phyloP scores from a whole-genome alignment of 2,329 filamentous ascomycete species.

The Exophiala dermatitidis region DNA sequence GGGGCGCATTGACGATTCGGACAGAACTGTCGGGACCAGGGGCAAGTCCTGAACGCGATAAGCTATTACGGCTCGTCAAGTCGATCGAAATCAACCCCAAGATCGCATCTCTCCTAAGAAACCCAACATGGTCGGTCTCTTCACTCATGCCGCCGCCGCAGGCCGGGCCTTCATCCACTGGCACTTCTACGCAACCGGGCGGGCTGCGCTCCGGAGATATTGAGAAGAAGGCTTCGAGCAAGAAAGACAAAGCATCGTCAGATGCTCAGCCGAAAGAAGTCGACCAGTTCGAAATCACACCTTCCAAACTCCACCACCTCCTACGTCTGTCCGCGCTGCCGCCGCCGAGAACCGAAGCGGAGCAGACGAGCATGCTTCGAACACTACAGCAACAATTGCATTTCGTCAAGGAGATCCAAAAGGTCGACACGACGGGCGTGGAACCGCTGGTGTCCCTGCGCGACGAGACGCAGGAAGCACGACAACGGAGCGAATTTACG shows the following conservation, averaged over 20 bases:
- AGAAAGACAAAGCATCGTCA: neutral
- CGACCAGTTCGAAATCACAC: constrained; percentile 47
- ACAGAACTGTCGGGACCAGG: constrained; percentile 6
- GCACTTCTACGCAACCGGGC: neutral
- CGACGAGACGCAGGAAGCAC: constrained; percentile 52
- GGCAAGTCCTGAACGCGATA: constrained; percentile 8
- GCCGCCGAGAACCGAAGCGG: constrained; percentile 48
- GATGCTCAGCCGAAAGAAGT: neutral
- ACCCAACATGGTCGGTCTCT: constrained; percentile 76
- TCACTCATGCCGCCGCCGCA: constrained; percentile 55
- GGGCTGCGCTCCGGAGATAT: neutral
- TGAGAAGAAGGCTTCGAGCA: neutral
- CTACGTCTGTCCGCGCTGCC: constrained; percentile 85
- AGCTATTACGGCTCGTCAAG: constrained; percentile 9
- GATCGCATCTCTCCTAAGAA: constrained; percentile 48
- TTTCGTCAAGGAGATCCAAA: constrained; percentile 82
- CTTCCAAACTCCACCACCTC: constrained; percentile 69
- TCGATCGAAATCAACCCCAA: constrained; percentile 18
- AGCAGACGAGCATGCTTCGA: constrained; percentile 63
- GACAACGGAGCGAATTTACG: neutral
- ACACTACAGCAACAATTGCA: constrained; percentile 76
- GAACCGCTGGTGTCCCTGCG: constrained; percentile 70
- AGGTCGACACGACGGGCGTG: constrained; percentile 65
- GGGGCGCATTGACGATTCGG: constrained; percentile 9
- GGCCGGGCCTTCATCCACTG: neutral